Base-by-base conservation (phyloP, 164 flowering plant species). In the Vitis rotundifolia region DNA sequence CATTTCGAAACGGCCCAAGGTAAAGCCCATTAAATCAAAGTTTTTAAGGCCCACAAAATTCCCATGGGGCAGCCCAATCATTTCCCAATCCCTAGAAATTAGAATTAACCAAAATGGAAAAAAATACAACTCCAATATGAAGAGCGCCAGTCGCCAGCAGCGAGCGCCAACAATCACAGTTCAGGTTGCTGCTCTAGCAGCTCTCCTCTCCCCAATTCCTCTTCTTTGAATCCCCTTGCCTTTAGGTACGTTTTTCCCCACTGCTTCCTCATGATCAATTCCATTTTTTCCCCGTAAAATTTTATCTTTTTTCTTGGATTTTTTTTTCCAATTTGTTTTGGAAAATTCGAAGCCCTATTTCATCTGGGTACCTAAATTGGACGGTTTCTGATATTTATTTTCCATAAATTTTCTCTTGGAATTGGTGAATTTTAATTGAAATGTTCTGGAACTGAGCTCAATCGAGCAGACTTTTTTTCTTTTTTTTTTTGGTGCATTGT, bases 131-230 rank as follows among this genome's bases (percentile, higher is more conserved):
- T 37, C 44, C 64, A 16, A 15, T 18, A 61, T 37, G 64, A 49
- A 14, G 49, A 37, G 64, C 18, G 64, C 49, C 64, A 37, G 47
- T 15, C 64, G 19, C n/a, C 64, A 61, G 64, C 64, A 61, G 44
- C 28, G 11, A 57, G 26, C 59, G 59, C 26, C 12, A 37, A 37
- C 44, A 37, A 37, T 37, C 44, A 37, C 44, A 2, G 44, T 37
- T 37, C 44, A 37, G 44, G 44, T 37, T 37, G 44, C 44, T 37
- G 44, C 44, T 37, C 44, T 37, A 37, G 7, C 44, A 37, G 44
- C 44, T 37, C 44, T 37, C 44, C 62, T 10, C n/a, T 59, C 62
- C 26, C 59, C 13, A 13, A 14, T 5, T 53, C n/a, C 56, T 13
- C 14, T 53, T n/a, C 56, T 53, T 11, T 53, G 56, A 53, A 53